A percentile compares a stretch with the other conserved stretches of the same genome.
Evolutionary conservation across 106 monocot genomes (phyloP).

Genomic region (Dendrobium chrysotoxum): DNA sequence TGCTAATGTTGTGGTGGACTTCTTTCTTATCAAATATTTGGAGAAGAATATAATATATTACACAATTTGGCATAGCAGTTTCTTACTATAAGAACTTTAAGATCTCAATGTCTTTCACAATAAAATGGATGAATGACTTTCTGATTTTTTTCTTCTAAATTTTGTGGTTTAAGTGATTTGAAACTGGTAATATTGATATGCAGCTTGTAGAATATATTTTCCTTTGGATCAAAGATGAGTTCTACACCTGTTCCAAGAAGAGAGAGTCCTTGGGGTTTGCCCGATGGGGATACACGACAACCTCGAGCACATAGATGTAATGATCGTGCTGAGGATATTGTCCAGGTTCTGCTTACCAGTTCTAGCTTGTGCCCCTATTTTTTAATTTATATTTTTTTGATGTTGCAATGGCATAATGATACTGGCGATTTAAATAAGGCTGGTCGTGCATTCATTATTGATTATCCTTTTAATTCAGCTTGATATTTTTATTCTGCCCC

Average conservation of each 20-base stretch:
- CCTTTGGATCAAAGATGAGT: slow-evolving; percentile 39
- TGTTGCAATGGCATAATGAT: neutral
- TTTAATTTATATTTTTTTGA: neutral
- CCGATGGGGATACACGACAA: slow-evolving; percentile 76
- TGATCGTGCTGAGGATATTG: slow-evolving; percentile 83
- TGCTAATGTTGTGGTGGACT: neutral
- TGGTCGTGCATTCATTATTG: neutral
- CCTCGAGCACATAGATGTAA: slow-evolving; percentile 86
- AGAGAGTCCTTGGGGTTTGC: slow-evolving; percentile 91
- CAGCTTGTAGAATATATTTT: neutral
- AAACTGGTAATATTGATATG: neutral
- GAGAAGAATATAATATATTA: neutral
- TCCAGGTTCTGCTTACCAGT: slow-evolving; percentile 41
- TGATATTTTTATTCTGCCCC: neutral
- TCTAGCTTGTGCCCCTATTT: neutral
- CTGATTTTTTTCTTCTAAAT: neutral
- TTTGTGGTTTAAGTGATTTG: neutral
- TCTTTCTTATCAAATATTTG: neutral
- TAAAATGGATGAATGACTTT: neutral
- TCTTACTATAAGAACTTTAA: neutral
- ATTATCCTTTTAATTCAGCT: neutral
- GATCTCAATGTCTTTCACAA: neutral
- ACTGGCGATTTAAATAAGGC: neutral
- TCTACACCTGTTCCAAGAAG: slow-evolving; percentile 78
- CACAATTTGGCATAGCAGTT: neutral